A percentile compares a stretch with the other conserved stretches of the same genome.
phyloP scores from a whole-genome alignment of 805 yeast species.

The Kodamaea laetipori region DNA sequence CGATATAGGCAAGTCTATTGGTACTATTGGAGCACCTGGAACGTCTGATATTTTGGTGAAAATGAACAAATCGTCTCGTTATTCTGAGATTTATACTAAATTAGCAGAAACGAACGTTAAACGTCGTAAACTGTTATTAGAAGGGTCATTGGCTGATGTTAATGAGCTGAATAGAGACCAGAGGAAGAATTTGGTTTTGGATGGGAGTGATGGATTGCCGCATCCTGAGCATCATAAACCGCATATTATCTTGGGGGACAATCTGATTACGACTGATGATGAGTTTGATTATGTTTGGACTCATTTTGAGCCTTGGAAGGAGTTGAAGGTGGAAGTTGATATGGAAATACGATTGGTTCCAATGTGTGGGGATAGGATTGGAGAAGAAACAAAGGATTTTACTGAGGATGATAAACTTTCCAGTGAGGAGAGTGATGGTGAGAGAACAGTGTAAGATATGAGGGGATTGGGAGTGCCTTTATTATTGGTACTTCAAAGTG shows the following conservation, averaged over 20 bases:
- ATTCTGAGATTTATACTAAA: slow-evolving; percentile 32
- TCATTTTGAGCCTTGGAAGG: slow-evolving; percentile 50
- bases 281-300: slow-evolving; percentile 47
- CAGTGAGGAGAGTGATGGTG: background rate
- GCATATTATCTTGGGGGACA: slow-evolving; percentile 38
- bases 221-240: slow-evolving; percentile 27
- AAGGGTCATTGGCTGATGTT: slow-evolving; percentile 31
- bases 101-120: slow-evolving; percentile 27
- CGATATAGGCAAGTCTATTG: background rate
- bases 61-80: slow-evolving; percentile 25
- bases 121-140: slow-evolving; percentile 23
- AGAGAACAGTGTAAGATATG: no score
- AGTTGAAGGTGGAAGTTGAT: slow-evolving; percentile 40
- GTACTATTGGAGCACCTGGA: background rate
- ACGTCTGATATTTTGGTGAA: slow-evolving; percentile 13
- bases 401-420: background rate
- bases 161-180: slow-evolving; percentile 40
- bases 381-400: background rate
- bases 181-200: slow-evolving; percentile 36
- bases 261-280: slow-evolving; percentile 40
- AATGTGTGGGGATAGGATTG: background rate
- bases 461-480: no score
- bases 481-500: background rate
- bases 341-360: slow-evolving; percentile 44
- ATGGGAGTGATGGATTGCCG: slow-evolving; percentile 3